These are phyloP conservation scores for Colletotrichum tropicicola DNA, from an alignment of 2,329 filamentous ascomycete species.

Conservation along the genomic window DNA sequence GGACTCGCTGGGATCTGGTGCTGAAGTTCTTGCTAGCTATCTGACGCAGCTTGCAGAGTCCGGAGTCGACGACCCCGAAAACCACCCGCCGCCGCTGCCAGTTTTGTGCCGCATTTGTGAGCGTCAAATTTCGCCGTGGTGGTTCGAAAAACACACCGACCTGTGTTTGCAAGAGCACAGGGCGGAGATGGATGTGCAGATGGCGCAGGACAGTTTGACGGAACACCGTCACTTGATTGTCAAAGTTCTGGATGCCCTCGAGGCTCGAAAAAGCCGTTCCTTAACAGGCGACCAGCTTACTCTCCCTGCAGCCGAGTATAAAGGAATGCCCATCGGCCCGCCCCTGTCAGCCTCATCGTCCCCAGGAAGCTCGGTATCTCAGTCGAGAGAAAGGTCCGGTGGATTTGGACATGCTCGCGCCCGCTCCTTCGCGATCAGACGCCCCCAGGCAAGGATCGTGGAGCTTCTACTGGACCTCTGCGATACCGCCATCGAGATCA, in stretches of 20 bases:
- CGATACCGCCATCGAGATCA: conserved; percentile 95
- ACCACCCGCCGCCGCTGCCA: conserved; percentile 82
- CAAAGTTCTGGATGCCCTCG: conserved; percentile 90
- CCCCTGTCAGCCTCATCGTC: conserved; percentile 76
- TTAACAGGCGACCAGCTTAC: conserved; percentile 62
- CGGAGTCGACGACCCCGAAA: conserved; percentile 77
- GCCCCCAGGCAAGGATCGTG: conserved; percentile 91
- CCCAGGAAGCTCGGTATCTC: conserved; percentile 75
- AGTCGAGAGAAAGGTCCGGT: conserved; percentile 77
- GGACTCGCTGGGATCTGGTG: conserved; percentile 92
- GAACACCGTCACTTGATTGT: conserved; percentile 96
- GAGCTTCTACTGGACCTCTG: conserved; percentile 95
- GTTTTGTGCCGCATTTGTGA: conserved; percentile 97
- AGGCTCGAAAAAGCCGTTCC: conserved; percentile 77
- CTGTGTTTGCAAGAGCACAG: conserved; percentile 94
- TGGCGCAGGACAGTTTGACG: conserved; percentile 89
- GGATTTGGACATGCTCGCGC: conserved; percentile 82
- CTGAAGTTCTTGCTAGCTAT: conserved; percentile 93
- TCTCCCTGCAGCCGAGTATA: conserved; percentile 79
- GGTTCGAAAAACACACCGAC: conserved; percentile 99
- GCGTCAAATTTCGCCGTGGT: conserved; percentile 96
- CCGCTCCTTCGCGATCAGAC: conserved; percentile 88
- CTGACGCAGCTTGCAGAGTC: conserved; percentile 89
- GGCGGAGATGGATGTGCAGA: conserved; percentile 97
- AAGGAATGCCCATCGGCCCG: conserved; percentile 84